Evolutionary conservation across 768 basidiomycete species (phyloP), one percentile per base, ranked within the genome.

Genomic region (Crassisporium funariophilum): DNA sequence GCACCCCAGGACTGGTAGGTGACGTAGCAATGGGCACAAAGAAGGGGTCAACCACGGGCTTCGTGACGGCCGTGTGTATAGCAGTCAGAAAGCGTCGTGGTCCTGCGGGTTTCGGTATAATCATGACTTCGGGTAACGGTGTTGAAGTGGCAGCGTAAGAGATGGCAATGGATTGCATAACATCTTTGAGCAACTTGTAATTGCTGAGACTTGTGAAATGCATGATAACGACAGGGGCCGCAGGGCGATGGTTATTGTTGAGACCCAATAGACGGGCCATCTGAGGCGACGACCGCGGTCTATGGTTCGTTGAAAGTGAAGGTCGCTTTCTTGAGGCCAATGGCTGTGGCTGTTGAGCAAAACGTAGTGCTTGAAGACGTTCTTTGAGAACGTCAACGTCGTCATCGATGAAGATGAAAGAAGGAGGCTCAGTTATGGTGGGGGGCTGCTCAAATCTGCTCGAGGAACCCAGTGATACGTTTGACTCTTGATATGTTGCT

Each of bases 21-120:
- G 89, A 87, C 0, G 92, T 98, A 0, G 95, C 95, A 52, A 92
- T 98, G n/a, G 97, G 95, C 0, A 81, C 68, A 60, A 98, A 97
- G 64, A 86, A 88, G 0, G 95, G 90, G 61, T 99, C 95, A 22
- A 99, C 82, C 9, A 82, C 61, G 0, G 97, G 95, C 54, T 85
- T 89, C 7, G 81, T 88, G 39, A 91, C 77, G 1, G 94, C 94
- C 4, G 91, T 98, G 62, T 95, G 88, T 13, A 99, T 73, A 19
- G 94, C 88, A 16, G 94, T 95, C 55, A 99, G 72, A 56, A 98
- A 86, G 7, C 95, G 83, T 29, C 95, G 83, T 5, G 97, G 97
- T 4, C 97, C 95, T 13, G 90, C 95, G 8, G 95, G 95, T 68
- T 98, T 99, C 16, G 95, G 95, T 29, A 98, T 86, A 55, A 99